phyloP scores from a whole-genome alignment of 148 eudicot species.

The Camellia sinensis region DNA sequence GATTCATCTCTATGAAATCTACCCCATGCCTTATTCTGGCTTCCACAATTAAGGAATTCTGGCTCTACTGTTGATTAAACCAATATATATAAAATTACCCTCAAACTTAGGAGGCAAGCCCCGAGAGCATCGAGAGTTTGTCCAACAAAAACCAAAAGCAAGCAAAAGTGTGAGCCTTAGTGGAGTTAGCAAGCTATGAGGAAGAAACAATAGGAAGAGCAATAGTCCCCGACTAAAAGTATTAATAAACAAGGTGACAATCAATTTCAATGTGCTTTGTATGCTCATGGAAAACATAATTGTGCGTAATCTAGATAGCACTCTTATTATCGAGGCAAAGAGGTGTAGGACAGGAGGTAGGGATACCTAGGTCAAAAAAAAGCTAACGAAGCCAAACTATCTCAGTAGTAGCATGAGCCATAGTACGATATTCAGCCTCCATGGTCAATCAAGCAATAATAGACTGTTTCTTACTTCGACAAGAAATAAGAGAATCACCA shows the following conservation, averaged over 20 bases:
- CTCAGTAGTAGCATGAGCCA: conserved; percentile 8
- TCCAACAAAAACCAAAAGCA: too few species aligned
- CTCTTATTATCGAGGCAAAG: conserved; percentile 3
- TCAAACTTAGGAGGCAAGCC: too few species aligned
- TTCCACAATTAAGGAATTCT: too few species aligned
- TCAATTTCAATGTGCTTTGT: conserved; percentile 5
- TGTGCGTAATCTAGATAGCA: too few species aligned
- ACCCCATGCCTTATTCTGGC: too few species aligned
- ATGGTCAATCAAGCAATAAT: not conserved
- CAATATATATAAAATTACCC: too few species aligned
- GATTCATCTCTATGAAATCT: too few species aligned
- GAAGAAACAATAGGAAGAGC: conserved; percentile 1
- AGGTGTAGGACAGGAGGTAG: not conserved
- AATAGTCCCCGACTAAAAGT: not conserved
- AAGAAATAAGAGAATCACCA: conserved; percentile 5
- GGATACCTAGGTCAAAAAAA: conserved; percentile 2
- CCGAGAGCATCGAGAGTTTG: too few species aligned
- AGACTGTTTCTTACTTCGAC: not conserved
- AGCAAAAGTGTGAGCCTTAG: too few species aligned
- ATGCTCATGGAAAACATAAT: too few species aligned
- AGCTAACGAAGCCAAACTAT: conserved; percentile 13
- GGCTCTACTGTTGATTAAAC: too few species aligned
- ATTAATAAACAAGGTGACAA: not conserved
- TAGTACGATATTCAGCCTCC: not conserved
- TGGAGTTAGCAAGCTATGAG: too few species aligned